phyloP scores from a whole-genome alignment of 441 rosid species.

The Metrosideros polymorpha region DNA sequence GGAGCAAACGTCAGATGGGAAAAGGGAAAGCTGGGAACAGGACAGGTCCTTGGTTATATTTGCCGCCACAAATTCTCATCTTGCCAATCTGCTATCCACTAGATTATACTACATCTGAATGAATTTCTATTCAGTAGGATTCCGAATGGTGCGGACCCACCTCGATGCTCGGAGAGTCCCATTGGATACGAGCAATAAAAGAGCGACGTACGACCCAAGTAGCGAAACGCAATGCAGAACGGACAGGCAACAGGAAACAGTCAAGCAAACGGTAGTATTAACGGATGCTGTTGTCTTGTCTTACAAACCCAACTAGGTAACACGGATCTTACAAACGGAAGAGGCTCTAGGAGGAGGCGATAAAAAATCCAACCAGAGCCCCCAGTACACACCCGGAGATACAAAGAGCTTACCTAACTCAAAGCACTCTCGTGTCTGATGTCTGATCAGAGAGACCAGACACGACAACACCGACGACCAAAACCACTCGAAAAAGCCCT shows the following conservation, averaged over 20 bases:
- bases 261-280: background rate
- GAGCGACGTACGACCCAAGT: background rate
- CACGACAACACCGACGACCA: background rate
- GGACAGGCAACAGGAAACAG: too few species aligned
- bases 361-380: background rate
- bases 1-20: background rate
- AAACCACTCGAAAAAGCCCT: background rate
- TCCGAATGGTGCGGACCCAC: background rate
- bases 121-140: background rate
- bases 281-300: background rate
- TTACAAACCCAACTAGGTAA: background rate
- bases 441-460: too few species aligned
- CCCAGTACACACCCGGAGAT: background rate
- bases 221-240: too few species aligned
- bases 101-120: background rate
- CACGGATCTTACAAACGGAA: background rate
- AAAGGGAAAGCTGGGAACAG: background rate
- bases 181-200: background rate
- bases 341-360: background rate
- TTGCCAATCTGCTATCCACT: background rate
- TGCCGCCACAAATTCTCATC: background rate
- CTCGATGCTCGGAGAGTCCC: background rate
- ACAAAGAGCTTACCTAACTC: background rate
- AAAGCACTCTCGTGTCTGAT: background rate
- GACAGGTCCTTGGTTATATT: background rate